These are phyloP conservation scores for Coemansia sp. DNA, from an alignment of 192 early-diverging fungal species.

Conservation along the genomic window DNA sequence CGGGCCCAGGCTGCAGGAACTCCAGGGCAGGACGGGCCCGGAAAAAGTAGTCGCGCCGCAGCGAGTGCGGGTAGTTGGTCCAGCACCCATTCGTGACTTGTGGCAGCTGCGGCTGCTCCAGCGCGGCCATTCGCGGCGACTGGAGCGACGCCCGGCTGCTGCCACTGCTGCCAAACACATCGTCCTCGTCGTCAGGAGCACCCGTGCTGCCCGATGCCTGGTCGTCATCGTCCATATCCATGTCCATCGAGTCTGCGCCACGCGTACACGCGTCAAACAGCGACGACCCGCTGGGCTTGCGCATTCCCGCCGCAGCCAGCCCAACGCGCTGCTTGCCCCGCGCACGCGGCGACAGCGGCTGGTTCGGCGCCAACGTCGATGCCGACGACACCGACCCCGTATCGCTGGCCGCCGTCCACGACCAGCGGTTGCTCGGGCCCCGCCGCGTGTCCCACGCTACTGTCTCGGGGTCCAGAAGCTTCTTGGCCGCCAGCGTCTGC, in stretches of 20 bases:
- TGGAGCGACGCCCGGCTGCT: conserved; percentile 4
- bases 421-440: conserved; percentile 11
- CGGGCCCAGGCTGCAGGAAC: conserved; percentile 26
- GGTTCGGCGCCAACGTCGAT: conserved; percentile 27
- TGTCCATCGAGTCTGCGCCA: conserved; percentile 8
- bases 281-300: background rate
- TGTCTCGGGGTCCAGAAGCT: no score
- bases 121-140: conserved; percentile 21
- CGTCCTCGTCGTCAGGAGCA: conserved; percentile 13
- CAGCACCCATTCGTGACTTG: conserved; percentile 39
- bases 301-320: background rate
- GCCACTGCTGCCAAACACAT: conserved; percentile 32
- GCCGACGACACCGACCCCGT: conserved; percentile 31
- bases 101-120: conserved; percentile 46
- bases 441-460: no score
- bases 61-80: conserved; percentile 47
- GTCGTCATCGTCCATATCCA: conserved; percentile 23
- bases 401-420: conserved; percentile 27
- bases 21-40: conserved; percentile 19
- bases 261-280: background rate
- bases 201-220: no score
- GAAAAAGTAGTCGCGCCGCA: conserved; percentile 35
- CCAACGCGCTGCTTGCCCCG: background rate
- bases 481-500: conserved; percentile 19
- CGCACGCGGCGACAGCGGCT: background rate